Evolutionary conservation across 768 basidiomycete species (phyloP).

Genomic region (Macrolepiota albuminosa): DNA sequence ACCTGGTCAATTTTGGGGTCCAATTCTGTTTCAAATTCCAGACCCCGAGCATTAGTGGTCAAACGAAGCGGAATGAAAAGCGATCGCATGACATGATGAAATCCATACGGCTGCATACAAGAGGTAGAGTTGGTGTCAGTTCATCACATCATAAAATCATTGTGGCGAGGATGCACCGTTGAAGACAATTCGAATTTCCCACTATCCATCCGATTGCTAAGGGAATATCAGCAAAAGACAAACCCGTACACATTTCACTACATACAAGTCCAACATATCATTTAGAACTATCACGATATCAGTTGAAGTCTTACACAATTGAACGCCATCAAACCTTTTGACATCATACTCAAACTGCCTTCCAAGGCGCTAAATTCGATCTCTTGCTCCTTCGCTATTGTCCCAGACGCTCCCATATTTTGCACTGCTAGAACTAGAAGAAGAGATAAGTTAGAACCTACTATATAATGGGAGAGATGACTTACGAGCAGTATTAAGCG

Average conservation of each 20-base stretch:
- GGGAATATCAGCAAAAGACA: conserved; percentile 4
- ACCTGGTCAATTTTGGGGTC: conserved; percentile 67
- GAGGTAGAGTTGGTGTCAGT: conserved; percentile 4
- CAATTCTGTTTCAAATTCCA: conserved; percentile 64
- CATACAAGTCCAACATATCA: conserved; percentile 78
- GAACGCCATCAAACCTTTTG: conserved; percentile 49
- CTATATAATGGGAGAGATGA: conserved; percentile 1
- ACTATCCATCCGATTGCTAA: conserved; percentile 81
- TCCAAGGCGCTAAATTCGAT: conserved; percentile 86
- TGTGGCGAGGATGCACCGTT: conserved; percentile 29
- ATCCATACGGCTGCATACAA: conserved; percentile 54
- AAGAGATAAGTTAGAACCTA: neutral
- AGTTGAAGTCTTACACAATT: neutral
- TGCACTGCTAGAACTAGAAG: conserved; percentile 73
- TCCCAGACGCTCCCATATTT: conserved; percentile 81
- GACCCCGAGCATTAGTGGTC: conserved; percentile 59
- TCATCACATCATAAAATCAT: neutral
- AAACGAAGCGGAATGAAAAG: conserved; percentile 65
- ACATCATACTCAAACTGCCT: conserved; percentile 85
- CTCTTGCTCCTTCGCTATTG: conserved; percentile 69
- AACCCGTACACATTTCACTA: conserved; percentile 4
- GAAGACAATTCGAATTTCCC: conserved; percentile 74
- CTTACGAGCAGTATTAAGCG: conserved; percentile 70
- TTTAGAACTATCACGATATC: conserved; percentile 49
- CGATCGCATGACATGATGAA: conserved; percentile 74